Evolutionary conservation across 2,329 filamentous ascomycete species (phyloP).

Genomic region (Huntiella bhutanensis): DNA sequence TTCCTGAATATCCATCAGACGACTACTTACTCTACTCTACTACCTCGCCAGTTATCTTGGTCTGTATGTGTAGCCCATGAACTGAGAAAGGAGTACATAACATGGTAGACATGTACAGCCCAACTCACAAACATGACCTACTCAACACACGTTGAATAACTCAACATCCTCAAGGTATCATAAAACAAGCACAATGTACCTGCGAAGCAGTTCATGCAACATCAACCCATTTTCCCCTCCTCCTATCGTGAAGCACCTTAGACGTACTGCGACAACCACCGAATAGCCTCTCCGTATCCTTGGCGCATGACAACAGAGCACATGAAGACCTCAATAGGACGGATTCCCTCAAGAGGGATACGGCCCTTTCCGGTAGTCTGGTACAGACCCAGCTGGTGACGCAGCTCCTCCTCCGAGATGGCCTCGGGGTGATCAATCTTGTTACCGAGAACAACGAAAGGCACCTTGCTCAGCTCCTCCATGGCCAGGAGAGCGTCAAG

Average conservation of each 20-base stretch:
- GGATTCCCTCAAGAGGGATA: slow-evolving; percentile 76
- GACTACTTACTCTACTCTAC: background rate
- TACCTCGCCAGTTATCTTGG: background rate
- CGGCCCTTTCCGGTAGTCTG: slow-evolving; percentile 95
- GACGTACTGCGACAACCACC: slow-evolving; percentile 85
- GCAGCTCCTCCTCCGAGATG: slow-evolving; percentile 84
- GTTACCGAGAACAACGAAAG: slow-evolving; percentile 91
- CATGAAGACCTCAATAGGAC: slow-evolving; percentile 96
- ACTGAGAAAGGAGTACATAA: too few relatives aligned
- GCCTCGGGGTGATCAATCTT: slow-evolving; percentile 98
- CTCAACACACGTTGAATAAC: background rate
- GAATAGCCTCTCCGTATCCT: slow-evolving; percentile 78
- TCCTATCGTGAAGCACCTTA: slow-evolving; percentile 25
- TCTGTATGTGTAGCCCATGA: too few relatives aligned
- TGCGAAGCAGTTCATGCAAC: too few relatives aligned
- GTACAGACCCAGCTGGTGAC: slow-evolving; percentile 81
- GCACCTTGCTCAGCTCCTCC: slow-evolving; percentile 92
- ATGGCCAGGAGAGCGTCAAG: slow-evolving; percentile 87
- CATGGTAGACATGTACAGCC: too few relatives aligned
- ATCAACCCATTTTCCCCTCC: too few relatives aligned
- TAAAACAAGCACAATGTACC: background rate
- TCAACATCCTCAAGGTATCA: slow-evolving; percentile 6
- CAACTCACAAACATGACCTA: background rate
- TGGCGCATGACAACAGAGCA: slow-evolving; percentile 97
- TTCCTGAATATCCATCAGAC: too few relatives aligned